Percentiles rank a stretch among this genome's conserved stretches.
These are phyloP conservation scores for Apophysomyces trapeziformis DNA, from an alignment of 371 early-diverging fungal species.

Conservation along the genomic window DNA sequence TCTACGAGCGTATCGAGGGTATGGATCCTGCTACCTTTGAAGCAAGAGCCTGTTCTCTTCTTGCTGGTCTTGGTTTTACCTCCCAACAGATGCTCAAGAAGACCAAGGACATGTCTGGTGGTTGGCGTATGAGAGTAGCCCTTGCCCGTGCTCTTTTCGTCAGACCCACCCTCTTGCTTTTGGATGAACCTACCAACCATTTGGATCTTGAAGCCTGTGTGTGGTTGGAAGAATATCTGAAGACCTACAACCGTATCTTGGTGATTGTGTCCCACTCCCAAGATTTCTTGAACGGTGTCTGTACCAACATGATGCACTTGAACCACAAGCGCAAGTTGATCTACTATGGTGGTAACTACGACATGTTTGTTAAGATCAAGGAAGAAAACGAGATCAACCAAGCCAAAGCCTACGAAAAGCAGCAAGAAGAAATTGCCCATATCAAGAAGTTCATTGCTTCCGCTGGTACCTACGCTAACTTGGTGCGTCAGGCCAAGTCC, in stretches of 20 bases:
- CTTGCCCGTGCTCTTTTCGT: conserved; percentile 83
- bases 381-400: conserved; percentile 69
- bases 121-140: conserved; percentile 89
- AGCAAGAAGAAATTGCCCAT: conserved; percentile 97
- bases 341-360: conserved; percentile 77
- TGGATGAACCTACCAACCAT: conserved; percentile 92
- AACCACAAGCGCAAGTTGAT: conserved; percentile 60
- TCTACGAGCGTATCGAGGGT: conserved; percentile 93
- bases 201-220: conserved; percentile 80
- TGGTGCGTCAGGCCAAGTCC: conserved; percentile 98
- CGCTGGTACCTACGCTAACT: conserved; percentile 98
- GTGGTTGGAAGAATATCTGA: conserved; percentile 79
- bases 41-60: conserved; percentile 64
- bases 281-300: conserved; percentile 70
- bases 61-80: conserved; percentile 66
- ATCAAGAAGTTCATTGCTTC: conserved; percentile 99
- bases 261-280: conserved; percentile 86
- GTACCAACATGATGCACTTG: conserved; percentile 73
- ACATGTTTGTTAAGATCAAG: conserved; percentile 65
- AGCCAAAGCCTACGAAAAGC: conserved; percentile 59
- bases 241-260: conserved; percentile 61
- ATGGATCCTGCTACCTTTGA: conserved; percentile 92
- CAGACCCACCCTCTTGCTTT: conserved; percentile 76
- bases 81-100: conserved; percentile 41
- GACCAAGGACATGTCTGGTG: conserved; percentile 76